Base-by-base conservation (phyloP, 179 eudicot species). In the Spergularia azorica region DNA sequence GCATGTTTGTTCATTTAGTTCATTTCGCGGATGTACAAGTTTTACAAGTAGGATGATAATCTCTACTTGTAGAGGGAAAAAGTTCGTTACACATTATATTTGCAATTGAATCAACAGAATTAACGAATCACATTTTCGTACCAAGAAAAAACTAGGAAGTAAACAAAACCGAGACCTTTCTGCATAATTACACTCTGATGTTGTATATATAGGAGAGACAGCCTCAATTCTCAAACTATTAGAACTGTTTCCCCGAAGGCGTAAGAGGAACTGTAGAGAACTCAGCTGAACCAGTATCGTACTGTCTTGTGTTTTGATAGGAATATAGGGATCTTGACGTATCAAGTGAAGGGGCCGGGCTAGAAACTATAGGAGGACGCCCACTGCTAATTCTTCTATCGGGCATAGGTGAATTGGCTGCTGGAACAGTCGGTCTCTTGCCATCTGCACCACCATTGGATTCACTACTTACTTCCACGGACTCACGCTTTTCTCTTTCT, bases 211-310 rank as follows among this genome's bases (percentile, higher is more conserved):
- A 58, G 84, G 86, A 26, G 70, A 66, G 36, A 17, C 56, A 73
- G 81, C 69, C 38, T 71, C 75, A 86, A 74, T 26, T 26, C 32
- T 26, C 32, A 74, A 26, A 43, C 76, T 60, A 84, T 77, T 83
- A 38, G 83, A 81, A 75, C 70, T 82, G 84, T 80, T 87, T 74
- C 83, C 79, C 90, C 32, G 94, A 83, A 36, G 95, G 92, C 9
- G 91, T 88, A 51, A 95, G 90, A 76, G 99, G 98, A 60, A 95
- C 98, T 6, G 99, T 93, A 62, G 99, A 91, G 73, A 95, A 95
- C 82, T 93, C 98, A 2, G 95, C 85, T 68, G 86, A 90, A 9
- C 86, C 75, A 70, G 79, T 81, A 54, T 89, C 98, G 36, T 86
- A 80, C 38, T 76, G 89, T 65, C 82, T 73, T 70, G 85, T 70